Evolutionary conservation across 176 grass and related monocot species (phyloP), one percentile per base, ranked within the genome.

Genomic region (Musa troglodytarum): DNA sequence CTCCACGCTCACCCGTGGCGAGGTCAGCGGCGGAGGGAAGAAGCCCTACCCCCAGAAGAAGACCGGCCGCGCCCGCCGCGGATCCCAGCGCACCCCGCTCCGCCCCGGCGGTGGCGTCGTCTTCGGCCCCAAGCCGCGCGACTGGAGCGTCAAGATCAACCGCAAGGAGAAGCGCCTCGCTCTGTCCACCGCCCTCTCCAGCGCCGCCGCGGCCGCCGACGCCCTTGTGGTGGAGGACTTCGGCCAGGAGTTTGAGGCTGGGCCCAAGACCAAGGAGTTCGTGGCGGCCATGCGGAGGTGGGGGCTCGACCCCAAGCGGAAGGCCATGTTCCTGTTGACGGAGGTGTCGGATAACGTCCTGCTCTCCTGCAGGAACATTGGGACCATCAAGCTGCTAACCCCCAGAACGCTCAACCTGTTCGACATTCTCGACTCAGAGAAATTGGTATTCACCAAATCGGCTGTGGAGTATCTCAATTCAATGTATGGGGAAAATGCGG

Each of bases 61-160:
- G 76, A 99, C 90, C 0, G 95, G 95, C 0, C 84, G 86, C 50
- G 95, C 95, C 72, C 86, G 95, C 80, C 90, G 82, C 1, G 88
- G 95, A 29, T 91, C 88, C 49, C 82, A 73, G 78, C 90, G 90
- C 12, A 99, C 95, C 50, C 95, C 90, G 64, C 95, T 99, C 52
- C 95, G 95, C 63, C 95, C 95, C 1, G 95, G 95, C 4, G 95
- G 95, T 0, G 95, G 95, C 10, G 88, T 99, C 84, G 77, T 94
- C 49, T 99, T 94, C 77, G 95, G 95, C 22, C 95, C 95, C 84
- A 99, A 94, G 82, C 95, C 95, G 53, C 82, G 88, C 2, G 95
- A 99, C 77, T 99, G 95, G 95, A 85, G 90, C 86, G 91, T 99
- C 80, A 99, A 99, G 81, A 99, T 99, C 86, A 99, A 99, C 86